phyloP scores from a whole-genome alignment of 192 early-diverging fungal genomes.

The Coemansia sp. region DNA sequence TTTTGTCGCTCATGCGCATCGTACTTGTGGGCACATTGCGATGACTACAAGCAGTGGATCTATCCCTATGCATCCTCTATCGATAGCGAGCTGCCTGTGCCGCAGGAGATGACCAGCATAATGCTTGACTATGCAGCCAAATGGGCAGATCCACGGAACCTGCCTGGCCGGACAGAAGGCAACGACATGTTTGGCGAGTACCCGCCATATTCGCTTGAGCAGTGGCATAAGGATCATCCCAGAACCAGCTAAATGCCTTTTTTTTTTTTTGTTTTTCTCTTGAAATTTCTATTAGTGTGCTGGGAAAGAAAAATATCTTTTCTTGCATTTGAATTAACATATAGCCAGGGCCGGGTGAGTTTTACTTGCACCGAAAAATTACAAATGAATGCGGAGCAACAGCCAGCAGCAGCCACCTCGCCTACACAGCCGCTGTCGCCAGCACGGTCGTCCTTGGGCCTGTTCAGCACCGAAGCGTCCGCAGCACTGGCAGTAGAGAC shows the following conservation, averaged over 20 bases:
- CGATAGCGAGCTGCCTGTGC: slow-evolving; percentile 55
- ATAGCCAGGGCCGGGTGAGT: too few relatives aligned
- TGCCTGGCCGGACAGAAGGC: slow-evolving; percentile 3
- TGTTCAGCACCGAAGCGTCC: slow-evolving; percentile 2
- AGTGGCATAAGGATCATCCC: slow-evolving; percentile 58
- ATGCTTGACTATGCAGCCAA: slow-evolving; percentile 47
- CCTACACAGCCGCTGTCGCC: slow-evolving; percentile 3
- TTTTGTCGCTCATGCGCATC: slow-evolving; percentile 60
- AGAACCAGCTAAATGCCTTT: neutral
- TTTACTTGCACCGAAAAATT: too few relatives aligned
- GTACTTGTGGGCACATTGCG: slow-evolving; percentile 51
- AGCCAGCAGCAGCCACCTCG: too few relatives aligned
- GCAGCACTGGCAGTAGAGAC: neutral
- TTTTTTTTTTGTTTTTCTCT: too few relatives aligned
- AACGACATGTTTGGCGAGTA: slow-evolving; percentile 55
- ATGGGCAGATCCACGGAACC: slow-evolving; percentile 49
- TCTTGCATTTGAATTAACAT: too few relatives aligned
- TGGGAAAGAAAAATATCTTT: too few relatives aligned
- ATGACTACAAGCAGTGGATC: slow-evolving; percentile 27
- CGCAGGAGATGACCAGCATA: slow-evolving; percentile 36
- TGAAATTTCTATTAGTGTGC: too few relatives aligned
- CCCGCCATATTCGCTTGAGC: slow-evolving; percentile 52
- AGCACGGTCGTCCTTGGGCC: slow-evolving; percentile 33
- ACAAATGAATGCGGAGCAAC: too few relatives aligned
- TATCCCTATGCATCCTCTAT: slow-evolving; percentile 59